A percentile compares a stretch with the other conserved stretches of the same genome.
phyloP scores from a whole-genome alignment of 2,329 filamentous ascomycete genomes.

The Acrocalymma vagum region DNA sequence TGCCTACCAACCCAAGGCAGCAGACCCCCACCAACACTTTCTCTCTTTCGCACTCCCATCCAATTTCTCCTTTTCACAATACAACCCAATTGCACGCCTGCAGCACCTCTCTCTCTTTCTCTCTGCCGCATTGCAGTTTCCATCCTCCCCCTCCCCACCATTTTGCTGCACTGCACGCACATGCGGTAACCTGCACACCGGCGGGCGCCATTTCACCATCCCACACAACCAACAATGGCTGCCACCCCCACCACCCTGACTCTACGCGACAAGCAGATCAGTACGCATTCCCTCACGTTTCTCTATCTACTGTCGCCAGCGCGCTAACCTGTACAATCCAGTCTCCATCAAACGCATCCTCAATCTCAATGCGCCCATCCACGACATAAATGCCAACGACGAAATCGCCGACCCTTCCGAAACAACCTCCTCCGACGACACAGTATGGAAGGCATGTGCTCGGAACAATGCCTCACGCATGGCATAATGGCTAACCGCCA shows the following conservation, averaged over 20 bases:
- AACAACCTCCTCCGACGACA: conserved; percentile 21
- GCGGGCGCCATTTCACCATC: no score
- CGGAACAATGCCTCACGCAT: no score
- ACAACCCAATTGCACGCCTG: no score
- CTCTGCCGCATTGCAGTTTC: conserved; percentile 2
- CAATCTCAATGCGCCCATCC: conserved; percentile 82
- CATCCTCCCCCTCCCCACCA: background rate
- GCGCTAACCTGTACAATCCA: conserved; percentile 56
- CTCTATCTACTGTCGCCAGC: conserved; percentile 14
- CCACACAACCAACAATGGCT: conserved; percentile 23
- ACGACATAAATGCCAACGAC: conserved; percentile 68
- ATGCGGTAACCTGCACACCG: conserved; percentile 35
- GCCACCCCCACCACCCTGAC: conserved; percentile 39
- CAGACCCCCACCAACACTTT: no score
- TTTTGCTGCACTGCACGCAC: conserved; percentile 12
- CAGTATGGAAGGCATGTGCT: conserved; percentile 36
- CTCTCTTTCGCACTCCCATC: background rate
- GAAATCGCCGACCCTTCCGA: conserved; percentile 49
- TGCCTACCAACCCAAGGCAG: no score
- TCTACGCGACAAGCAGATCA: conserved; percentile 75
- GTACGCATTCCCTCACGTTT: conserved; percentile 15
- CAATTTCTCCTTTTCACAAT: no score
- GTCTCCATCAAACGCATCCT: conserved; percentile 95
- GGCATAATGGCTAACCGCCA: no score
- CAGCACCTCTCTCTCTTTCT: conserved; percentile 29